These are phyloP conservation scores for Medicago arabica DNA, from an alignment of 306 rosid genomes.

Conservation along the genomic window DNA sequence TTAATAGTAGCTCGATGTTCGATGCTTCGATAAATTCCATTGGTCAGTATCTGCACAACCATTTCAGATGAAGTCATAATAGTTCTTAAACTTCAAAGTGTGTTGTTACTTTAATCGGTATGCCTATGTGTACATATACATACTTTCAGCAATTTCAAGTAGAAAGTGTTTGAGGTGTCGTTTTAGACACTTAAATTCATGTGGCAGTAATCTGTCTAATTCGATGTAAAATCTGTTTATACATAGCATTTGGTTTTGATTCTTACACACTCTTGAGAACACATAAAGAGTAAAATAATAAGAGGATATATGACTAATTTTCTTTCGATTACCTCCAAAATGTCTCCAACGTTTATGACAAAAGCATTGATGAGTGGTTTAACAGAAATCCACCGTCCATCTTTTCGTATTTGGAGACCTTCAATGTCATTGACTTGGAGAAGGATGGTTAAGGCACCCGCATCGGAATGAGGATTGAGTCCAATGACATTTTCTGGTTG, in stretches of 20 bases:
- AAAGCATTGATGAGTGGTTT: slow-evolving; percentile 39
- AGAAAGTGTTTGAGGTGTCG: background rate
- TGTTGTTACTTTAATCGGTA: too few species aligned
- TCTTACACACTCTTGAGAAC: background rate
- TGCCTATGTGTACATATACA: too few species aligned
- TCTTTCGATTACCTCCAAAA: slow-evolving; percentile 5
- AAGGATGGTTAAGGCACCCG: background rate
- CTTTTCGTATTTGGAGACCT: slow-evolving; percentile 3
- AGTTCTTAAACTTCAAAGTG: too few species aligned
- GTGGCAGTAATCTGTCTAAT: too few species aligned
- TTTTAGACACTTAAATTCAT: too few species aligned
- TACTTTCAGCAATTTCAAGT: too few species aligned
- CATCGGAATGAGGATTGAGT: background rate
- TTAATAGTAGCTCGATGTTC: slow-evolving; percentile 6
- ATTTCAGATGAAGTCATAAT: background rate
- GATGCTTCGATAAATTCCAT: slow-evolving; percentile 6
- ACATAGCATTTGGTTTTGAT: background rate
- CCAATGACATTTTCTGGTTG: slow-evolving; percentile 9
- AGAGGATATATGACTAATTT: background rate
- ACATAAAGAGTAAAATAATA: background rate
- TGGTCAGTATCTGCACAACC: background rate
- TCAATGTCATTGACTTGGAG: slow-evolving; percentile 1
- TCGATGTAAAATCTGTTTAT: too few species aligned
- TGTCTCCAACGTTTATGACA: slow-evolving; percentile 48
- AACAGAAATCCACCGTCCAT: slow-evolving; percentile 1